Base-by-base conservation (phyloP, 2,329 filamentous ascomycete genomes). In the Penicillium sp. region DNA sequence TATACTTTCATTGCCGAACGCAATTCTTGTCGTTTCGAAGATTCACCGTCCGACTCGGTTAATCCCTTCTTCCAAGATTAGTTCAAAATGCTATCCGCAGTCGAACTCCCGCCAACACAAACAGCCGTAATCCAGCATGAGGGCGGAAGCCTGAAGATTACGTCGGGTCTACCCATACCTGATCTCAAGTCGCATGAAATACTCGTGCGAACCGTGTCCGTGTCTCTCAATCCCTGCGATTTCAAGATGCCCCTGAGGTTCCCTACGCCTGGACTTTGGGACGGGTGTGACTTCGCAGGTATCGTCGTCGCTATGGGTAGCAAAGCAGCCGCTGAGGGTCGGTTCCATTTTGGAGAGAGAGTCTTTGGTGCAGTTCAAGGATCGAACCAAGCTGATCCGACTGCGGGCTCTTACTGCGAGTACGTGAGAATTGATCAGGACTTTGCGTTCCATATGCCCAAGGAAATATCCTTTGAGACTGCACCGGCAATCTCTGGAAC, bases 291-390 rank as follows among this genome's bases (percentile, higher is more conserved):
- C 54, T 70, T 62, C 44, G 58, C 64, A 4, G 69, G 69, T 5
- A 67, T 54, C 0, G 70, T 75, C 10, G 66, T 70, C 19, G 65
- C 65, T 1, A 5, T 67, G 1, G 67, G 68, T 10, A 59, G 50
- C 9, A 50, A 62, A 19, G 65, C 43, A 7, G 60, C 56, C 4
- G 54, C 46, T 7, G 18, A 59, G 6, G 57, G 59, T 10, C 55
- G 54, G 18, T 68, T 73, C 16, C 50, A 56, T 22, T 54, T 72
- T 2, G 77, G 77, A 18, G 75, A 78, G 59, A 66, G 66, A 6
- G 73, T 78, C 4, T 72, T 69, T 16, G 78, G 77, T 6, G 65
- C 69, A 16, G 71, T 71, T 5, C 70, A 75, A 40, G 77, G 76
- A 18, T 66, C 65, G 1, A 70, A 70, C 16, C 62, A 60, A 47